Evolutionary conservation across 1,284 basidiomycete genomes (phyloP).

Genomic region (Ceratorhiza oryzae-sativae): DNA sequence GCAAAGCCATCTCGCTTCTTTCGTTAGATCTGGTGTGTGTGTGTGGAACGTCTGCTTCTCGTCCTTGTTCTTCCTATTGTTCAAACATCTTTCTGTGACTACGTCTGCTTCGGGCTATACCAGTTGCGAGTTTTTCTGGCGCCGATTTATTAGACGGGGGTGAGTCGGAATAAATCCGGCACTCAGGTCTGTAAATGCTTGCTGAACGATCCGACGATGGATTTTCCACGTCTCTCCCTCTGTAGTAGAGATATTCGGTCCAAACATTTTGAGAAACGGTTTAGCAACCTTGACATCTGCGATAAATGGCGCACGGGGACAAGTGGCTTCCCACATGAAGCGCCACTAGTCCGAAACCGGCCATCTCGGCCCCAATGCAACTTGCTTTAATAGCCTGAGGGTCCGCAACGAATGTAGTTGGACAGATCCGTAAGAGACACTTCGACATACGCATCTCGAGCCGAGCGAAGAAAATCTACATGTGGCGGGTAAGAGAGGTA

Average conservation of each 20-base stretch:
- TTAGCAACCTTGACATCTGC: not conserved
- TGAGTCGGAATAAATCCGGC: too few species aligned
- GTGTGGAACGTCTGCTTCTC: not conserved
- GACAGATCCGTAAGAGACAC: not conserved
- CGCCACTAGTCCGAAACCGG: not conserved
- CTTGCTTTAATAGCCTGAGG: conserved; percentile 27
- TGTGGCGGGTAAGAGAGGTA: not conserved
- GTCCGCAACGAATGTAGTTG: conserved; percentile 3
- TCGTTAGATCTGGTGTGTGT: not conserved
- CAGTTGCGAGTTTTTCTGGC: conserved; percentile 16
- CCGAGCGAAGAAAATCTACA: conserved; percentile 4
- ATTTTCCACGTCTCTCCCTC: conserved; percentile 37
- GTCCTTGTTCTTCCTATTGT: not conserved
- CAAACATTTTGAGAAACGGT: conserved; percentile 27
- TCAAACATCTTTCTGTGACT: not conserved
- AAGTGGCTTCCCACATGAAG: not conserved
- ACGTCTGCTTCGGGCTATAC: conserved; percentile 12
- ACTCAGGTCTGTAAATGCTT: conserved; percentile 36
- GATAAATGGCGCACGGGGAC: not conserved
- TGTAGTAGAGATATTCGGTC: conserved; percentile 19
- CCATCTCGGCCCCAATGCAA: not conserved
- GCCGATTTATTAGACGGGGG: not conserved
- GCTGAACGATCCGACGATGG: conserved; percentile 32
- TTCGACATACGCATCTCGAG: conserved; percentile 8
- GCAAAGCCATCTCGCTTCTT: not conserved